These are phyloP conservation scores for Pugionium cornutum DNA, from an alignment of 345 rosid species.

Conservation along the genomic window DNA sequence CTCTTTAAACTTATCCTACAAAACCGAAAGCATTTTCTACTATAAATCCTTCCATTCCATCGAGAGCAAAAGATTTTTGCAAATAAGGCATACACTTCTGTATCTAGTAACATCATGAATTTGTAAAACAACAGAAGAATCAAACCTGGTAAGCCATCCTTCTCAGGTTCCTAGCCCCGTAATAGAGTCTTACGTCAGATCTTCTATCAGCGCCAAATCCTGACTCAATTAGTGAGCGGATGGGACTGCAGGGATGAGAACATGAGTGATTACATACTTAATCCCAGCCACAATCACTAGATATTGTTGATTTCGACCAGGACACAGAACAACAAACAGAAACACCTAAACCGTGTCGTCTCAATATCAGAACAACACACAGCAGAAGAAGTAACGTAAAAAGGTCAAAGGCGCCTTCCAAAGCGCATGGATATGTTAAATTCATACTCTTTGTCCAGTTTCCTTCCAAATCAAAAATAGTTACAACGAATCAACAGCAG, in stretches of 20 bases:
- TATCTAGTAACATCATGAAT: not conserved
- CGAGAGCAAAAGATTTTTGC: not conserved
- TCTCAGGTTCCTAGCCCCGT: conserved; percentile 87
- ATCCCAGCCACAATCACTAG: conserved; percentile 1
- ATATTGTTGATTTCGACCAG: conserved; percentile 5
- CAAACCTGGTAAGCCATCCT: conserved; percentile 98
- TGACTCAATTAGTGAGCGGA: conserved; percentile 83
- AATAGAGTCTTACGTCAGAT: conserved; percentile 84
- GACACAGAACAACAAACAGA: not conserved
- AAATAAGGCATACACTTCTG: not conserved
- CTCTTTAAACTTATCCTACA: conserved; percentile 80
- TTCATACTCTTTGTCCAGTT: conserved; percentile 7
- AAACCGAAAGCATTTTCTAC: not conserved
- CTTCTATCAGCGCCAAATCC: conserved; percentile 77
- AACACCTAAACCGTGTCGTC: conserved; percentile 1
- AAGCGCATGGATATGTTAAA: not conserved
- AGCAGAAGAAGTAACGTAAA: conserved; percentile 1
- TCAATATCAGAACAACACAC: conserved; percentile 3
- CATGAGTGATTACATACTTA: conserved; percentile 14
- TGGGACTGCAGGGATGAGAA: conserved; percentile 63
- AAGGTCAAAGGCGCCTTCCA: not conserved
- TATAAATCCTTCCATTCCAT: not conserved
- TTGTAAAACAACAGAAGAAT: conserved; percentile 13
- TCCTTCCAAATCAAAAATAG: conserved; percentile 2
- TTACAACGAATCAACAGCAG: conserved; percentile 3